Base-by-base conservation (phyloP, 2,329 filamentous ascomycete genomes). In the Fusarium sp. region DNA sequence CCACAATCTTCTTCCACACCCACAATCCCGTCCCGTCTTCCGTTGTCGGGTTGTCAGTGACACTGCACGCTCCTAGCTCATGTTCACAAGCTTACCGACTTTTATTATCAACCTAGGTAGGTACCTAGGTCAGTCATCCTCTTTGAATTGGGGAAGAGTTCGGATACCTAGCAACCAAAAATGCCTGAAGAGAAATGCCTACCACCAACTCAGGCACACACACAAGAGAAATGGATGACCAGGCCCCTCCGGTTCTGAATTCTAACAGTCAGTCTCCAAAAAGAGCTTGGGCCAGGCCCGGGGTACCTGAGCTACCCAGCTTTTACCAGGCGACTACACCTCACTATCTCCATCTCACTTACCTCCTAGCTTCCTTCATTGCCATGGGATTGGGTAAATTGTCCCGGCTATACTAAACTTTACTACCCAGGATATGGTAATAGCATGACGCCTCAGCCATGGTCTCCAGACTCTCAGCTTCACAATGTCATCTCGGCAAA, bases 181-280 rank as follows among this genome's bases (percentile, higher is more conserved):
- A 20, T 53, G 17, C 17, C 30, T 35, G 30, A 20, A 35, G 48
- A 51, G 30, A 35, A 51, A 35, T 35, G 17, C n/a, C 15, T 51
- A 24, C 17, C 48, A 51, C 48, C 48, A 51, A 24, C 47, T 51
- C n/a, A 24, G 17, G 48, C 13, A 51, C 47, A 28, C 13, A 51
- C 47, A 28, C 30, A 35, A 50, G 35, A 57, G 30, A 45, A 35
- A 26, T 30, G 42, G 30, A 66, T 60, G 66, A 28, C 45, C 51
- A 65, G 57, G 62, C 71, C 67, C 72, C 63, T 74, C 67, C 63
- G 47, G 67, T 72, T 72, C 68, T 66, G 68, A 72, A 65, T 74
- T 74, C 57, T 74, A 63, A 74, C 67, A 72, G 74, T 57, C 68
- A 72, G 74, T 57, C 68, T 75, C 56, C 55, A 68, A 67, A 71